phyloP scores from a whole-genome alignment of 331 rosid genomes.

The Quercus phellos region DNA sequence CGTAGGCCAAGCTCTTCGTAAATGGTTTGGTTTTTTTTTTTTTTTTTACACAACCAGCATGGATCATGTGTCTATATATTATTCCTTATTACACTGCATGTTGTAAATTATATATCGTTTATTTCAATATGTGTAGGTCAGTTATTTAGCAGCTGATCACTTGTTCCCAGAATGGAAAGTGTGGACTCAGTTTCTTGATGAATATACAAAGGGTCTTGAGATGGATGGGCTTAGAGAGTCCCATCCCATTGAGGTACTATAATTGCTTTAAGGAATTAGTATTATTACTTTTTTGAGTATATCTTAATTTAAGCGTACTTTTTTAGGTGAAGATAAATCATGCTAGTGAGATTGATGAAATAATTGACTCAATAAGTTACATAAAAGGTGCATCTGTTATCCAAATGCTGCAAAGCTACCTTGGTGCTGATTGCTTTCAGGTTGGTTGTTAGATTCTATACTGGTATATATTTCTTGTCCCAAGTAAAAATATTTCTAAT shows the following conservation, averaged over 20 bases:
- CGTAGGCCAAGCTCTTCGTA: no score
- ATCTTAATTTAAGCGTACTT: slow-evolving; percentile 7
- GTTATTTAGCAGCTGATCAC: slow-evolving; percentile 29
- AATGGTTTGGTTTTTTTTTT: no score
- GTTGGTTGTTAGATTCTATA: slow-evolving; percentile 33
- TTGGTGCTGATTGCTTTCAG: slow-evolving; percentile 90
- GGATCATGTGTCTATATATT: background rate
- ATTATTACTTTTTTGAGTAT: background rate
- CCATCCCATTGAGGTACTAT: background rate
- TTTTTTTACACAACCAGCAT: background rate
- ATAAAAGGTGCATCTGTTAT: slow-evolving; percentile 90
- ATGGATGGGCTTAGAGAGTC: background rate
- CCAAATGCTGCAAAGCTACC: slow-evolving; percentile 86
- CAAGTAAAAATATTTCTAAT: background rate
- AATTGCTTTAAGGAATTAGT: background rate
- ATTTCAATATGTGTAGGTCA: background rate
- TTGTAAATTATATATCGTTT: background rate
- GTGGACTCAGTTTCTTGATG: background rate
- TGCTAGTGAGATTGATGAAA: slow-evolving; percentile 81
- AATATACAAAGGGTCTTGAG: background rate
- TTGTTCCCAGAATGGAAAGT: slow-evolving; percentile 47
- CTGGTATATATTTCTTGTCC: background rate
- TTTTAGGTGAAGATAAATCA: slow-evolving; percentile 84
- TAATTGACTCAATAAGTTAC: slow-evolving; percentile 89
- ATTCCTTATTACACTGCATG: background rate